phyloP scores from a whole-genome alignment of 164 flowering plant species.

The Vitis cinerea region DNA sequence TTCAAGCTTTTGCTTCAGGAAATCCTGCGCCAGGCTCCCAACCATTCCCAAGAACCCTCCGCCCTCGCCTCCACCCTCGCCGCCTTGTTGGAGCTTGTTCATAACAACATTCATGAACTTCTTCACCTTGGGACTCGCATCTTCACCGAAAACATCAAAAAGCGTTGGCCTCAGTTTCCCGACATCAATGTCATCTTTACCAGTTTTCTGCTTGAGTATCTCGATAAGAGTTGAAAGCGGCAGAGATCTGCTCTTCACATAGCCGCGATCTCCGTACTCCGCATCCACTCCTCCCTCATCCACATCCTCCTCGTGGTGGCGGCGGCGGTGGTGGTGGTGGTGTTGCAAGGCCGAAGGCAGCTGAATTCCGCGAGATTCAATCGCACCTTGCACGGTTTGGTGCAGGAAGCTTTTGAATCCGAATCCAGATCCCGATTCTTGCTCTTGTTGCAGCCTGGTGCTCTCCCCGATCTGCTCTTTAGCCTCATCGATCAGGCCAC shows the following conservation, averaged over 20 bases:
- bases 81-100: constrained; percentile 53
- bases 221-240: constrained; percentile 87
- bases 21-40: constrained; percentile 68
- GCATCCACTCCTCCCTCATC: constrained; percentile 24
- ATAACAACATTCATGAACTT: constrained; percentile 86
- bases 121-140: constrained; percentile 94
- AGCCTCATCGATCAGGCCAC: constrained; percentile 79
- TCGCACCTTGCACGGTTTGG: constrained; percentile 44
- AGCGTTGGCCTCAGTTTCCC: constrained; percentile 82
- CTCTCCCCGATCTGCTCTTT: constrained; percentile 97
- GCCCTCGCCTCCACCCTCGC: constrained; percentile 30
- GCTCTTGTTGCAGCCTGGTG: constrained; percentile 30
- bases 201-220: constrained; percentile 88
- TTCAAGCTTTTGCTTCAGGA: constrained; percentile 79
- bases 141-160: constrained; percentile 84
- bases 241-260: constrained; percentile 61
- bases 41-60: constrained; percentile 76
- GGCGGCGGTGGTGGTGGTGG: constrained; percentile 28
- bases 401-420: constrained; percentile 65
- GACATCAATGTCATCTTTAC: constrained; percentile 90
- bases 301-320: constrained; percentile 21
- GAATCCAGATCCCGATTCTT: constrained; percentile 32
- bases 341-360: constrained; percentile 32
- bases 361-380: constrained; percentile 79
- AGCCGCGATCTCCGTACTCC: constrained; percentile 23